Evolutionary conservation across 495 filamentous ascomycete species (phyloP).

Genomic region (Penicillium bovifimosum): DNA sequence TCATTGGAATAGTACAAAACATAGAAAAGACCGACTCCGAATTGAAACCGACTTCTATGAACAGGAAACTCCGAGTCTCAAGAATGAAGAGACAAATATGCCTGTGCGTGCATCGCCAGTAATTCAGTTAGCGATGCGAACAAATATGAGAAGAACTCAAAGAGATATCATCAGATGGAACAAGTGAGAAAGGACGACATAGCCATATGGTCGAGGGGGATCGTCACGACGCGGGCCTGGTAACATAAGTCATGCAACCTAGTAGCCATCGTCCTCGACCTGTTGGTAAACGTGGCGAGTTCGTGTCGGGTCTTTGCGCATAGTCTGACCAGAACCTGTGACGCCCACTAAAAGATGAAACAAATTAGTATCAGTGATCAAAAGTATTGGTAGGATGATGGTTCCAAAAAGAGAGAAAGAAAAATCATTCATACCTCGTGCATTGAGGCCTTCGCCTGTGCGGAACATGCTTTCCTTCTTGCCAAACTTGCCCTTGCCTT

Average conservation of each 20-base stretch:
- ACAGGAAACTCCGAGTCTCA: conserved; percentile 13
- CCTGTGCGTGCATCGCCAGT: conserved; percentile 27
- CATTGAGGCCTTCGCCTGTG: conserved; percentile 77
- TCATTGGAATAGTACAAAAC: background rate
- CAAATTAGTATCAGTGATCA: conserved; percentile 1
- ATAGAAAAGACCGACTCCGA: conserved; percentile 9
- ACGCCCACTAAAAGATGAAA: conserved; percentile 66
- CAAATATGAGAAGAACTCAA: conserved; percentile 11
- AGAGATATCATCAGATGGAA: conserved; percentile 8
- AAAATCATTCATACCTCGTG: conserved; percentile 60
- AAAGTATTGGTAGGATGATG: too few species aligned
- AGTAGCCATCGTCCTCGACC: conserved; percentile 64
- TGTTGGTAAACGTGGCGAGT: conserved; percentile 83
- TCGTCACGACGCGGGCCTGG: conserved; percentile 3
- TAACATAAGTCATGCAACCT: background rate
- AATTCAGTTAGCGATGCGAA: conserved; percentile 33
- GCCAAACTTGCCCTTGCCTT: conserved; percentile 71
- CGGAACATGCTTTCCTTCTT: conserved; percentile 98
- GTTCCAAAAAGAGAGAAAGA: background rate
- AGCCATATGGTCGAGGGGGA: conserved; percentile 6
- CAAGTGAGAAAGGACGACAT: conserved; percentile 9
- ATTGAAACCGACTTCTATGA: conserved; percentile 8
- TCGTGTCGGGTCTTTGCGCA: conserved; percentile 85
- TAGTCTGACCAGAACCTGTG: conserved; percentile 86
- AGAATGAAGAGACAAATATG: conserved; percentile 13